These are phyloP conservation scores for Paraurostyla sp. DNA, from an alignment of 73 alveolate genomes.

Conservation along the genomic window DNA sequence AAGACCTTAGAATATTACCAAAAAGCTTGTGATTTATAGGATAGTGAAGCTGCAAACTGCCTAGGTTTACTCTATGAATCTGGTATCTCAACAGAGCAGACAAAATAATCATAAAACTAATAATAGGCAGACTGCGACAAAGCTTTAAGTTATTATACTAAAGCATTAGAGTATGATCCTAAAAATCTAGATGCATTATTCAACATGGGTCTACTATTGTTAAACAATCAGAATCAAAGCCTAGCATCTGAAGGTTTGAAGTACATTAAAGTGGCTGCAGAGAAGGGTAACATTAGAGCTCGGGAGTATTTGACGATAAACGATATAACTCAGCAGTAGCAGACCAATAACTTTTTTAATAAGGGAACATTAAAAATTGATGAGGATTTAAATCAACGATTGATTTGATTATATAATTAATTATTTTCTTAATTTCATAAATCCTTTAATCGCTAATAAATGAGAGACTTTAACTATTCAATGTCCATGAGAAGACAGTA, in stretches of 20 bases:
- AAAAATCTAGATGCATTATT: neutral
- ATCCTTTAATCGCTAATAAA: too few relatives aligned
- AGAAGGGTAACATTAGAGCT: conserved; percentile 9
- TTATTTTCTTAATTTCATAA: too few relatives aligned
- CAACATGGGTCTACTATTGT: conserved; percentile 3
- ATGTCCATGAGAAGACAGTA: too few relatives aligned
- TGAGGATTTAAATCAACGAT: too few relatives aligned
- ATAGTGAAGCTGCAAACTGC: conserved; percentile 44
- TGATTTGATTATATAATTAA: too few relatives aligned
- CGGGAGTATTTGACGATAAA: conserved; percentile 2
- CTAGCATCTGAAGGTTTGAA: neutral
- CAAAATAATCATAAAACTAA: neutral
- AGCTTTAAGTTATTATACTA: neutral
- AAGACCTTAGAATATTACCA: conserved; percentile 40
- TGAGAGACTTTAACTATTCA: too few relatives aligned
- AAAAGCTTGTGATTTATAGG: conserved; percentile 23
- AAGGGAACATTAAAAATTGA: too few relatives aligned
- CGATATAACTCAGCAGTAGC: too few relatives aligned
- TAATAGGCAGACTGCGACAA: neutral
- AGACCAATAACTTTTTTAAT: too few relatives aligned
- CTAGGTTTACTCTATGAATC: conserved; percentile 45
- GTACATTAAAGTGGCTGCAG: conserved; percentile 4
- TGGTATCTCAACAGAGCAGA: too few relatives aligned
- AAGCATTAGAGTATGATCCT: neutral
- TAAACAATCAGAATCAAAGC: neutral